phyloP scores from a whole-genome alignment of 768 basidiomycete genomes.

The Termitomyces heimii region DNA sequence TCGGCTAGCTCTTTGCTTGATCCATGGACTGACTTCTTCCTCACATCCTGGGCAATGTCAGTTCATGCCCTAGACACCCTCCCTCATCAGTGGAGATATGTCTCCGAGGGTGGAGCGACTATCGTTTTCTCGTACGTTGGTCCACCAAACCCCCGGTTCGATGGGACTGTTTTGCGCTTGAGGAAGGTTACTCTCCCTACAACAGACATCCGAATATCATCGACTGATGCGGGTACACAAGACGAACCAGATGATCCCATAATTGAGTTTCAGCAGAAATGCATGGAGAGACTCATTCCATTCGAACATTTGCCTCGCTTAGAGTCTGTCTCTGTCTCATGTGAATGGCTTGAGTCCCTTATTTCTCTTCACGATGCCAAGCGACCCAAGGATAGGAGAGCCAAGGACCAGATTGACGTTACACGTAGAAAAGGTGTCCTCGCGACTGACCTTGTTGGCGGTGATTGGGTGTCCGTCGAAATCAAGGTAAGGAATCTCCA shows the following conservation, averaged over 20 bases:
- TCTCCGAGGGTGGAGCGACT: slow-evolving; percentile 90
- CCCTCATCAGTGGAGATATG: slow-evolving; percentile 68
- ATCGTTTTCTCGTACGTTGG: slow-evolving; percentile 84
- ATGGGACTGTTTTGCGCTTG: slow-evolving; percentile 69
- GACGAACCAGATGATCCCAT: slow-evolving; percentile 32
- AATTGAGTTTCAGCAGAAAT: slow-evolving; percentile 52
- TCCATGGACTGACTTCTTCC: background rate
- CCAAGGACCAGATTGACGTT: slow-evolving; percentile 55
- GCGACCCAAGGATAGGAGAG: slow-evolving; percentile 53
- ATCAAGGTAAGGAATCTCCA: slow-evolving; percentile 67
- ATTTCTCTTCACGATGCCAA: slow-evolving; percentile 34
- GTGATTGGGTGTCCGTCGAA: slow-evolving; percentile 67
- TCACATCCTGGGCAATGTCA: slow-evolving; percentile 14
- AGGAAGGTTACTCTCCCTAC: slow-evolving; percentile 43
- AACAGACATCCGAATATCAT: background rate
- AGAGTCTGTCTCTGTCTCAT: slow-evolving; percentile 40
- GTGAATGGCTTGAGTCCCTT: slow-evolving; percentile 57
- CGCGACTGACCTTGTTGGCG: slow-evolving; percentile 76
- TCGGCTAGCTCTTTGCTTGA: background rate
- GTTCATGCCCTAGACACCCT: slow-evolving; percentile 26
- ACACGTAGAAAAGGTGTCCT: slow-evolving; percentile 53
- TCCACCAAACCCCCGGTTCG: slow-evolving; percentile 39
- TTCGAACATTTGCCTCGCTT: slow-evolving; percentile 51
- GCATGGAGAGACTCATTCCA: slow-evolving; percentile 65
- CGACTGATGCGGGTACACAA: background rate